Evolutionary conservation across 1,284 basidiomycete species (phyloP).

Genomic region (Sporisorium iseilematis-ciliati): DNA sequence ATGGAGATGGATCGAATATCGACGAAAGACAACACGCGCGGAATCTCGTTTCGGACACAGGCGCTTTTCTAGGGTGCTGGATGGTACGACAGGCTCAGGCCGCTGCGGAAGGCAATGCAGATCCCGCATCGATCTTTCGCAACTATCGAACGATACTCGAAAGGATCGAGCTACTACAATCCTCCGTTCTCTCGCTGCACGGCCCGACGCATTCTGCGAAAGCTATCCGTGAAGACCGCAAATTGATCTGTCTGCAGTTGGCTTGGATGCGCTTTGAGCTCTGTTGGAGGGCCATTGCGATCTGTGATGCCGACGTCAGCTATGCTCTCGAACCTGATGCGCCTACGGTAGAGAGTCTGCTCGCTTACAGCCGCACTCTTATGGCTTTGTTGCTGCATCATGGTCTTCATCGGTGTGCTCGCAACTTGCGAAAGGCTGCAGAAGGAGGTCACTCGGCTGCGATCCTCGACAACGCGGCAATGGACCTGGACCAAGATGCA

Average conservation of each 20-base stretch:
- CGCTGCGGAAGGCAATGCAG: background rate
- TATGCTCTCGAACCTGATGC: conserved; percentile 62
- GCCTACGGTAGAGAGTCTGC: conserved; percentile 36
- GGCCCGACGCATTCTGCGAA: background rate
- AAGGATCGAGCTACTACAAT: conserved; percentile 34
- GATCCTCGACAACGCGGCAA: background rate
- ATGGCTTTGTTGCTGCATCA: conserved; percentile 56
- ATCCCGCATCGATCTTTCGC: conserved; percentile 18
- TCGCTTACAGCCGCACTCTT: conserved; percentile 34
- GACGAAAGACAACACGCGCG: conserved; percentile 9
- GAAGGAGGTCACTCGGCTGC: too few relatives aligned
- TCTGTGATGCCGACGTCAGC: conserved; percentile 27
- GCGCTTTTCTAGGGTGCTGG: conserved; percentile 35
- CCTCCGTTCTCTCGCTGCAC: conserved; percentile 17
- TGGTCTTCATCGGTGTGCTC: conserved; percentile 54
- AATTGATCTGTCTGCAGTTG: conserved; percentile 34
- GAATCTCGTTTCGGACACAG: conserved; percentile 26
- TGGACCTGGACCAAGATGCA: conserved; percentile 58
- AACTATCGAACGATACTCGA: conserved; percentile 34
- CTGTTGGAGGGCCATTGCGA: conserved; percentile 49
- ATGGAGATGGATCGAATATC: background rate
- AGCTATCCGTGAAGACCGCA: conserved; percentile 17
- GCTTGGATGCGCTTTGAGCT: conserved; percentile 62
- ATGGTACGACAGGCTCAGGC: conserved; percentile 17
- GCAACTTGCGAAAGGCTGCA: conserved; percentile 27